These are phyloP conservation scores for Fonsecaea pedrosoi DNA, from an alignment of 2,329 filamentous ascomycete species.

Conservation along the genomic window DNA sequence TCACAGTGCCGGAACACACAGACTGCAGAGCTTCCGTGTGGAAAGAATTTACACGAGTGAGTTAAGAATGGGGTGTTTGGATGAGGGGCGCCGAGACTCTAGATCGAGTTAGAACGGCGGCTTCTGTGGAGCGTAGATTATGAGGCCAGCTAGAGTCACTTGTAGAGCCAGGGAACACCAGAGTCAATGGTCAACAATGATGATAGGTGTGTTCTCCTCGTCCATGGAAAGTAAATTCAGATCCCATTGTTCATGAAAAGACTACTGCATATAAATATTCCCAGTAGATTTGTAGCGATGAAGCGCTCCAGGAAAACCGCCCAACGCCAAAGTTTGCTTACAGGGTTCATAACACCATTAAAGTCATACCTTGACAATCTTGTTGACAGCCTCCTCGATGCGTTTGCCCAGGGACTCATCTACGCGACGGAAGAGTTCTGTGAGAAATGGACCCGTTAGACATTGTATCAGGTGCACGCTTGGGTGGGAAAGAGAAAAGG, in stretches of 20 bases:
- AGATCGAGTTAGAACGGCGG: too few species aligned
- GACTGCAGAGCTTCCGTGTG: too few species aligned
- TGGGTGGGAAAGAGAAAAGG: not conserved
- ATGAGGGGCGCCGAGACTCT: too few species aligned
- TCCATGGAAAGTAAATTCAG: not conserved
- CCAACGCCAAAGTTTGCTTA: not conserved
- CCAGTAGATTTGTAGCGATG: not conserved
- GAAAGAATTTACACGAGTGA: too few species aligned
- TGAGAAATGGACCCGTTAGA: not conserved
- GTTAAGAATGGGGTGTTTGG: too few species aligned
- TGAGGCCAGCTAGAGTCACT: too few species aligned
- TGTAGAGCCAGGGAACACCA: not conserved
- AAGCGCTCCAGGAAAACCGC: not conserved
- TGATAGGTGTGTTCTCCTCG: not conserved
- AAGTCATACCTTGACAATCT: constrained; percentile 9
- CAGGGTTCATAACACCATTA: not conserved
- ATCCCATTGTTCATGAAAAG: not conserved
- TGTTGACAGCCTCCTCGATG: constrained; percentile 46
- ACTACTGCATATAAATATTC: not conserved
- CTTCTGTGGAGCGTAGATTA: too few species aligned
- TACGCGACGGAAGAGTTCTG: constrained; percentile 29
- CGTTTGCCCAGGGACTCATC: constrained; percentile 21
- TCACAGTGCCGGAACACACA: too few species aligned
- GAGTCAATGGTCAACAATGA: not conserved
- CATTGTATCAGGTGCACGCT: not conserved